A percentile compares a stretch with the other conserved stretches of the same genome.
Conservation (phyloP, 768 basidiomycete genomes). For the Pisolithus tinctorius region DNA sequence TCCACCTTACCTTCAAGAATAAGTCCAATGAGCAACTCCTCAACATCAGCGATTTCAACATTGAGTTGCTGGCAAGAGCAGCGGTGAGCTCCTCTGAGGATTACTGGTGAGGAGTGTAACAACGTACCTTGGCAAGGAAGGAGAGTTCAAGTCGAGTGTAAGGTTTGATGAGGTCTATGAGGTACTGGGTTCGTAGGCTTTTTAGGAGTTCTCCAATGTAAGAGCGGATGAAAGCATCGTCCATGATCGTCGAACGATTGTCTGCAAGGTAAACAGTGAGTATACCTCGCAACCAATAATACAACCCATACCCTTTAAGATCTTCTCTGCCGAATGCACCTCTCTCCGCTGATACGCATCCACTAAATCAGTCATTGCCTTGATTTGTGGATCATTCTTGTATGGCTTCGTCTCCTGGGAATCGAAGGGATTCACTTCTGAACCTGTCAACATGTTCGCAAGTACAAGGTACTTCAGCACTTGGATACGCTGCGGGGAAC, state of each 20-base stretch:
- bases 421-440: conserved; percentile 98
- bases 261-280: conserved; percentile 37
- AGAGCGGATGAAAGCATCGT: conserved; percentile 87
- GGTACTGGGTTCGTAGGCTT: conserved; percentile 90
- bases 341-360: conserved; percentile 95
- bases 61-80: conserved; percentile 73
- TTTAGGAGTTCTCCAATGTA: conserved; percentile 96
- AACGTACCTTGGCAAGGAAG: conserved; percentile 80
- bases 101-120: background rate
- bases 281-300: background rate
- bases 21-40: conserved; percentile 86
- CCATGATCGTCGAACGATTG: conserved; percentile 93
- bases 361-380: conserved; percentile 96
- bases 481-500: conserved; percentile 93
- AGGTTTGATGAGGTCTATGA: conserved; percentile 97
- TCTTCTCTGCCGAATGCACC: conserved; percentile 96
- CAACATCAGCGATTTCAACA: conserved; percentile 86
- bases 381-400: conserved; percentile 93
- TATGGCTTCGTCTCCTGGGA: conserved; percentile 99
- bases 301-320: conserved; percentile 61
- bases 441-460: conserved; percentile 96
- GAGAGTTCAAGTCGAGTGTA: conserved; percentile 91
- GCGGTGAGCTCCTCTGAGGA: background rate
- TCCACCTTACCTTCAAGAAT: conserved; percentile 97
- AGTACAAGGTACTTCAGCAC: conserved; percentile 97